Percentiles rank a stretch among this genome's conserved stretches.
phyloP scores from a whole-genome alignment of 495 filamentous ascomycete genomes.

The Xylaria intraflava region DNA sequence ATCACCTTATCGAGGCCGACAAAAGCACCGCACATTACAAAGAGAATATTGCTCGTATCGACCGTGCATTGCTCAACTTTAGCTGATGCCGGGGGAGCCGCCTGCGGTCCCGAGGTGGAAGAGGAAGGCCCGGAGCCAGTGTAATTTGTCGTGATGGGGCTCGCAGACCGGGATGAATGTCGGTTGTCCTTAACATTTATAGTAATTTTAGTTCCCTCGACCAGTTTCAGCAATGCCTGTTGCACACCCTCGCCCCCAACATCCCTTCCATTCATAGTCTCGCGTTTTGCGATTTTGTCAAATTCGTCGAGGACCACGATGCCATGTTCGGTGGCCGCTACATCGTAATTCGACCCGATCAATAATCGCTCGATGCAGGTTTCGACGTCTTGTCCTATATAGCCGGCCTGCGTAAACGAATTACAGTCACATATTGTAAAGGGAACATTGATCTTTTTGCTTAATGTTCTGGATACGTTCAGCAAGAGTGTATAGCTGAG shows the following conservation, averaged over 20 bases:
- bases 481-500: conserved; percentile 7
- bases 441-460: conserved; percentile 72
- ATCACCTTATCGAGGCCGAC: conserved; percentile 87
- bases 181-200: conserved; percentile 79
- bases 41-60: conserved; percentile 91
- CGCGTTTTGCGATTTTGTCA: conserved; percentile 76
- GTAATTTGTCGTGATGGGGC: conserved; percentile 33
- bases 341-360: conserved; percentile 84
- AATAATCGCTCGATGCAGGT: conserved; percentile 84
- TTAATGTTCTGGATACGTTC: conserved; percentile 32
- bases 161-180: conserved; percentile 40
- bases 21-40: conserved; percentile 93
- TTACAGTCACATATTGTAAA: conserved; percentile 98
- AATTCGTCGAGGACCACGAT: conserved; percentile 96
- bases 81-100: conserved; percentile 32
- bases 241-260: conserved; percentile 92
- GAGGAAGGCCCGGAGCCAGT: conserved; percentile 29
- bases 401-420: conserved; percentile 92
- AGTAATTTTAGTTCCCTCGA: conserved; percentile 91
- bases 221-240: conserved; percentile 89
- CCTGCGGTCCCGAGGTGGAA: conserved; percentile 24
- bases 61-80: conserved; percentile 87
- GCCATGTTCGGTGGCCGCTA: conserved; percentile 76
- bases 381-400: conserved; percentile 95
- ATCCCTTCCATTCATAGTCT: conserved; percentile 57